These are phyloP conservation scores for Rubroshorea leprosula DNA, from an alignment of 345 rosid genomes.

Conservation along the genomic window DNA sequence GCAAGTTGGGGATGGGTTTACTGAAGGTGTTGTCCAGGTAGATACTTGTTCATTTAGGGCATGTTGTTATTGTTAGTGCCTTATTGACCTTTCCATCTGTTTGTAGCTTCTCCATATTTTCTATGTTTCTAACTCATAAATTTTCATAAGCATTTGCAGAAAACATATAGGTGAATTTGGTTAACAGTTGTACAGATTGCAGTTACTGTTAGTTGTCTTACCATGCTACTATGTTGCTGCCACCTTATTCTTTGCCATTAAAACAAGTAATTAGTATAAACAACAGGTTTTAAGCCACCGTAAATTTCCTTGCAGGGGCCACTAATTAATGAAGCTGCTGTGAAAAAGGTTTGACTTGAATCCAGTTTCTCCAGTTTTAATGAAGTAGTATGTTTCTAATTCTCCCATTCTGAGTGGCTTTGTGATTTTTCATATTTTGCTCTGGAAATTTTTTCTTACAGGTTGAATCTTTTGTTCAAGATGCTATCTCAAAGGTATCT, in stretches of 20 bases:
- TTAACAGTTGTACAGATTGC: too few species aligned
- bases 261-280: too few species aligned
- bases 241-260: too few species aligned
- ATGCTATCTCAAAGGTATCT: conserved; percentile 76
- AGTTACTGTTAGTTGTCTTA: too few species aligned
- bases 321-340: conserved; percentile 86
- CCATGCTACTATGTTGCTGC: too few species aligned
- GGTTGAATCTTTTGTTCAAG: conserved; percentile 82
- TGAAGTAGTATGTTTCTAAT: not conserved
- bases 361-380: conserved; percentile 10
- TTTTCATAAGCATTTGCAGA: too few species aligned
- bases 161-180: too few species aligned
- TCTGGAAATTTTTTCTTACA: conserved; percentile 30
- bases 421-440: conserved; percentile 16
- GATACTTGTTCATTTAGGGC: not conserved
- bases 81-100: not conserved
- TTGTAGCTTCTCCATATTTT: not conserved
- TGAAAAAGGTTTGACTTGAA: conserved; percentile 59
- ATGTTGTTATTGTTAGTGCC: conserved; percentile 6
- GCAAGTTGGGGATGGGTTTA: conserved; percentile 95
- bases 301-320: conserved; percentile 64
- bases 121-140: conserved; percentile 9
- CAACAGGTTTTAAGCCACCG: conserved; percentile 2
- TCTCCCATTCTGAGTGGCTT: not conserved
- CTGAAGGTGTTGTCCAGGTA: conserved; percentile 75